These are phyloP conservation scores for Moniliophthora roreri DNA, from an alignment of 1,284 basidiomycete species.

Conservation along the genomic window DNA sequence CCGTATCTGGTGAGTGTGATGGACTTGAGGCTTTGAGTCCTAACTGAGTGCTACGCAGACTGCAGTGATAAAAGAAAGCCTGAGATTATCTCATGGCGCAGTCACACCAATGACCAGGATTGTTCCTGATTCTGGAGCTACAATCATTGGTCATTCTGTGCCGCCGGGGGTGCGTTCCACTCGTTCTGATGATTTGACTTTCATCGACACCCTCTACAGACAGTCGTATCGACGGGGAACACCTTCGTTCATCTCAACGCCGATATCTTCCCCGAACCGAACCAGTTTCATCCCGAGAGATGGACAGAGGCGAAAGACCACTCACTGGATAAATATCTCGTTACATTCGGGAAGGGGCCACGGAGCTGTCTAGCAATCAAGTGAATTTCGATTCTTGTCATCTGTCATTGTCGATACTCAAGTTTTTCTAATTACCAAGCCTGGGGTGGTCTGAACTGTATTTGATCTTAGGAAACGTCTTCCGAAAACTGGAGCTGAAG, in stretches of 20 bases:
- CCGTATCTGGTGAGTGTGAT: too few species aligned
- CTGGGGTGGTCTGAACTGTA: slow-evolving; percentile 15
- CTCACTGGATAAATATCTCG: slow-evolving; percentile 16
- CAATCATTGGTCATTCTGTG: slow-evolving; percentile 18
- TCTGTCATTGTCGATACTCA: neutral
- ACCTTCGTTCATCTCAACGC: slow-evolving; percentile 22
- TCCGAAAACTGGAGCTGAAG: slow-evolving; percentile 4
- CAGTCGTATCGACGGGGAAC: slow-evolving; percentile 22
- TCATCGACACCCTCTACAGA: slow-evolving; percentile 12
- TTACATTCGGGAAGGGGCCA: slow-evolving; percentile 22
- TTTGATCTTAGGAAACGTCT: slow-evolving; percentile 7
- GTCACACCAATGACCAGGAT: slow-evolving; percentile 19
- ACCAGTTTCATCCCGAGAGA: slow-evolving; percentile 28
- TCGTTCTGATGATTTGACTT: neutral
- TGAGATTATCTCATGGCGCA: slow-evolving; percentile 17
- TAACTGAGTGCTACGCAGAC: too few species aligned
- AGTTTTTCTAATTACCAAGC: neutral
- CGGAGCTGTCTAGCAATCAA: slow-evolving; percentile 24
- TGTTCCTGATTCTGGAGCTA: slow-evolving; percentile 17
- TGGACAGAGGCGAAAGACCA: slow-evolving; percentile 20
- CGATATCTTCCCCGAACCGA: slow-evolving; percentile 22
- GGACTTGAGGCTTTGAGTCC: too few species aligned
- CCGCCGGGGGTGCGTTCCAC: slow-evolving; percentile 21
- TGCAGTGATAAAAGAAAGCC: too few species aligned
- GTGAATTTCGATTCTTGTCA: slow-evolving; percentile 14